phyloP scores from a whole-genome alignment of 1,284 basidiomycete species.

The Ustilago hordei region DNA sequence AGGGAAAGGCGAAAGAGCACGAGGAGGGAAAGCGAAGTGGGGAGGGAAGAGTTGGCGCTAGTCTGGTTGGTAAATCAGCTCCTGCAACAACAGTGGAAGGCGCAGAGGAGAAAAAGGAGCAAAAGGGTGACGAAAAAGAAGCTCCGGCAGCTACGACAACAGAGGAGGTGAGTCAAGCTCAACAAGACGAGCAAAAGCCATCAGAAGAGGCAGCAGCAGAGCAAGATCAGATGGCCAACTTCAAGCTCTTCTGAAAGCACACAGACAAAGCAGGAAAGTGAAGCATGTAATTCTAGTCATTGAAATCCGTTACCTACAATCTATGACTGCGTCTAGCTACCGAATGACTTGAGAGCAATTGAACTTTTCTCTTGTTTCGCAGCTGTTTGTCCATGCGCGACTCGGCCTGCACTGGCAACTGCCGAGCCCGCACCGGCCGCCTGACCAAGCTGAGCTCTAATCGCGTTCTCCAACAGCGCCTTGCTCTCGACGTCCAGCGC shows the following conservation, averaged over 20 bases:
- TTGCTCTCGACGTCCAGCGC: slow-evolving; percentile 76
- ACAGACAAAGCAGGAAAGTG: not conserved
- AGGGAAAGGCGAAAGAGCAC: slow-evolving; percentile 14
- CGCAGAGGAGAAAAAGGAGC: not conserved
- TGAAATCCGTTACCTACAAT: not conserved
- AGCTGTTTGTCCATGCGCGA: not conserved
- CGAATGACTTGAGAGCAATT: slow-evolving; percentile 58
- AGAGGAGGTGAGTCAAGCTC: not conserved
- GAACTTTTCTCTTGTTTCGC: slow-evolving; percentile 21
- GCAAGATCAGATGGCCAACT: slow-evolving; percentile 27
- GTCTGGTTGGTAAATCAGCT: slow-evolving; percentile 15
- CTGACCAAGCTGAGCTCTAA: slow-evolving; percentile 69
- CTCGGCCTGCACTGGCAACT: not conserved
- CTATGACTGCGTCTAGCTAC: slow-evolving; percentile 10
- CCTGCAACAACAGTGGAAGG: not conserved
- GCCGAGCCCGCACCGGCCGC: not conserved
- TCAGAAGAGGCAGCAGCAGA: slow-evolving; percentile 3
- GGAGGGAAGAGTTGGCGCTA: slow-evolving; percentile 24
- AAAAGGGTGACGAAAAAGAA: not conserved
- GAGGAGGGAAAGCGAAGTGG: not conserved
- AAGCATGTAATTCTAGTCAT: slow-evolving; percentile 2
- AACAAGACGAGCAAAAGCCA: not conserved
- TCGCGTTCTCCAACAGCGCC: slow-evolving; percentile 80
- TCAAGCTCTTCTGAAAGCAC: slow-evolving; percentile 24
- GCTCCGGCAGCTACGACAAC: too few species aligned